phyloP scores from a whole-genome alignment of 176 grass and related monocot genomes.

The Lolium perenne region DNA sequence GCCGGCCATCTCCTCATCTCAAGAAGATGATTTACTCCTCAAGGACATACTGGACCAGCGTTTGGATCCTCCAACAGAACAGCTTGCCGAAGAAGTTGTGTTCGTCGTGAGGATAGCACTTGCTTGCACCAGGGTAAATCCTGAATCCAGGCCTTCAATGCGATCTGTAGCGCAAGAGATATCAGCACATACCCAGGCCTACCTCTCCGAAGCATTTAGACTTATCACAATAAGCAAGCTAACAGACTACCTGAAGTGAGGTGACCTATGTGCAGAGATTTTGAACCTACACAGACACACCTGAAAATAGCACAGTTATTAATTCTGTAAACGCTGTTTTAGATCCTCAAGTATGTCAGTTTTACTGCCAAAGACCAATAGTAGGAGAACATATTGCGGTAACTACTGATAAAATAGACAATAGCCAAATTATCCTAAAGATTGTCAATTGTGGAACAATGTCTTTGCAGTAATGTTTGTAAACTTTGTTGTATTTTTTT shows the following conservation, averaged over 20 bases:
- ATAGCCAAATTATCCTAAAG: constrained; percentile 21
- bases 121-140: constrained; percentile 65
- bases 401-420: background rate
- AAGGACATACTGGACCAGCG: constrained; percentile 73
- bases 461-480: background rate
- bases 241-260: constrained; percentile 72
- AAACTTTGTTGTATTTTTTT: constrained; percentile 11
- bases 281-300: background rate
- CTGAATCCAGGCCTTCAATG: constrained; percentile 80
- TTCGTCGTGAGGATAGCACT: constrained; percentile 73
- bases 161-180: constrained; percentile 78
- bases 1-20: constrained; percentile 44
- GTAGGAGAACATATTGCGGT: background rate
- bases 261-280: constrained; percentile 8
- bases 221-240: constrained; percentile 80
- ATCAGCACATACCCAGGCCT: constrained; percentile 66
- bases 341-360: constrained; percentile 15
- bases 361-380: constrained; percentile 19
- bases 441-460: background rate
- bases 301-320: background rate
- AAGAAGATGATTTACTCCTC: constrained; percentile 65
- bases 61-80: constrained; percentile 56
- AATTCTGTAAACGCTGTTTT: constrained; percentile 4
- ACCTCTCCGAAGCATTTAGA: constrained; percentile 69
- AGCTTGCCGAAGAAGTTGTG: constrained; percentile 88